Evolutionary conservation across 257 asterid genomes (phyloP).

Genomic region (Solanum rostratum): DNA sequence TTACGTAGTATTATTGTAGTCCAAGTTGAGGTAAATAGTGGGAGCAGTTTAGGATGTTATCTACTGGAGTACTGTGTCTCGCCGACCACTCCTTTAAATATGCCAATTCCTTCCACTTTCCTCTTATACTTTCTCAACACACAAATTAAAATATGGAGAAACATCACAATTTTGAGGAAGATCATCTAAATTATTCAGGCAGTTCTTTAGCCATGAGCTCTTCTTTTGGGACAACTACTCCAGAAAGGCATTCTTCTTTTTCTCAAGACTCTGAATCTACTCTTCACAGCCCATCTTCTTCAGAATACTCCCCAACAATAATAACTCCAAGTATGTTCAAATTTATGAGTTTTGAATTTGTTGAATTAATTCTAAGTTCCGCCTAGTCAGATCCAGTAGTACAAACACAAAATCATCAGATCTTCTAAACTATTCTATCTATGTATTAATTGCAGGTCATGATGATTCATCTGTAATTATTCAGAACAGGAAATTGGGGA

Average conservation of each 20-base stretch:
- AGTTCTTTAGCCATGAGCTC: constrained; percentile 14
- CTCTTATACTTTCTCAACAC: neutral
- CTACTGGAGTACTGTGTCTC: neutral
- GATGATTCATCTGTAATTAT: constrained; percentile 10
- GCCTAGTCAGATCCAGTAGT: neutral
- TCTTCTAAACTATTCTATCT: neutral
- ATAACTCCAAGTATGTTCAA: constrained; percentile 14
- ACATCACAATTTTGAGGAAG: constrained; percentile 4
- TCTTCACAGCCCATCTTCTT: constrained; percentile 27
- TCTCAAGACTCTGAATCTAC: constrained; percentile 37
- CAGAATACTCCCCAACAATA: constrained; percentile 20
- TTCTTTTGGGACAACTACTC: constrained; percentile 14
- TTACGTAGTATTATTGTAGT: neutral
- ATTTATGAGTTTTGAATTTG: neutral
- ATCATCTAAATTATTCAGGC: constrained; percentile 4
- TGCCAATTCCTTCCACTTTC: neutral
- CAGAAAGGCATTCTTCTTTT: constrained; percentile 22
- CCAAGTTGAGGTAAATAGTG: neutral
- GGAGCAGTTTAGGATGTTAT: neutral
- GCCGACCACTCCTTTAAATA: neutral
- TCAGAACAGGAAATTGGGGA: constrained; percentile 23
- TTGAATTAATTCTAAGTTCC: no score
- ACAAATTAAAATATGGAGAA: neutral
- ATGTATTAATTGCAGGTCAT: constrained; percentile 21
- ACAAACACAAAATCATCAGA: neutral